phyloP scores from a whole-genome alignment of 345 rosid genomes.

The Limnanthes douglasii region DNA sequence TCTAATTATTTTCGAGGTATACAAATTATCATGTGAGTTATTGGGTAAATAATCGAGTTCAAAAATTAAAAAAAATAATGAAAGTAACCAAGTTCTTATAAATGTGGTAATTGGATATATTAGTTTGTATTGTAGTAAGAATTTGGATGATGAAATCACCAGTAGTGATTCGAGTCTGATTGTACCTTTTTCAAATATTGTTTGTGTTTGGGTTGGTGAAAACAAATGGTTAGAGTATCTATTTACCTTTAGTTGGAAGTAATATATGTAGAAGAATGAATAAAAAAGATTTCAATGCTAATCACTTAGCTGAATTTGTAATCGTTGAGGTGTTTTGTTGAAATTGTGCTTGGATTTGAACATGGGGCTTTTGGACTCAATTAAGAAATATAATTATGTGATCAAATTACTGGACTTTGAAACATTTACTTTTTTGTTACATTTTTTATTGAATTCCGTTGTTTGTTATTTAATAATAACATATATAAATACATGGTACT shows the following conservation, averaged over 20 bases:
- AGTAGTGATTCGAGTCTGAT: constrained; percentile 6
- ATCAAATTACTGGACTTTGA: constrained; percentile 25
- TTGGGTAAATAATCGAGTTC: constrained; percentile 12
- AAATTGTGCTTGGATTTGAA: constrained; percentile 26
- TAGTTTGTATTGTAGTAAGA: constrained; percentile 19
- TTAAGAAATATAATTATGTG: constrained; percentile 31
- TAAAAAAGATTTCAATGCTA: constrained; percentile 17
- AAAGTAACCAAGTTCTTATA: constrained; percentile 21
- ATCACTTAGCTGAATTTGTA: constrained; percentile 33
- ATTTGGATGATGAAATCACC: constrained; percentile 7
- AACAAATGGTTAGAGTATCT: constrained; percentile 10
- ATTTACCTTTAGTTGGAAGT: constrained; percentile 24
- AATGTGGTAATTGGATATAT: constrained; percentile 29
- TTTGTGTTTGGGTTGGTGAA: constrained; percentile 22
- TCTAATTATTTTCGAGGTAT: constrained; percentile 25
- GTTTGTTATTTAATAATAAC: too few species aligned
- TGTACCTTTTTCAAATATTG: constrained; percentile 19
- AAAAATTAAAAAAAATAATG: constrained; percentile 19
- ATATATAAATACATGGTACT: too few species aligned
- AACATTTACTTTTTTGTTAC: constrained; percentile 33
- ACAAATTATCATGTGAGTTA: constrained; percentile 14
- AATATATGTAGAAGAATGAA: constrained; percentile 12
- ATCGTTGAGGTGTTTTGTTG: constrained; percentile 30
- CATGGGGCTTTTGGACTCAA: constrained; percentile 9
- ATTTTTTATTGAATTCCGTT: too few species aligned